These are phyloP conservation scores for Dendrobium chrysotoxum DNA, from an alignment of 106 monocot species.

Conservation along the genomic window DNA sequence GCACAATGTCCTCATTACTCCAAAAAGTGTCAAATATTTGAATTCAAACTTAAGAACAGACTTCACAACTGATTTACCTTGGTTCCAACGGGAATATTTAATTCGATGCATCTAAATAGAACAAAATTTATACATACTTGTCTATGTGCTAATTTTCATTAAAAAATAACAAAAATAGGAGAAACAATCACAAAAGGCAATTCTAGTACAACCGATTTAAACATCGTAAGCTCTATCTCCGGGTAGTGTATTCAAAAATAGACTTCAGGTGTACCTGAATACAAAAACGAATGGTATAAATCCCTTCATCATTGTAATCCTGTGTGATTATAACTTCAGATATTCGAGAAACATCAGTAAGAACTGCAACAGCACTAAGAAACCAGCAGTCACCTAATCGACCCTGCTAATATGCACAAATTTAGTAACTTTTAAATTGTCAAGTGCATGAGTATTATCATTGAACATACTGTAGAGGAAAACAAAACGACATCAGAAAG, in stretches of 20 bases:
- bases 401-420: conserved; percentile 45
- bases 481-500: conserved; percentile 4
- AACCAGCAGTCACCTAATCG: conserved; percentile 98
- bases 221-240: neutral
- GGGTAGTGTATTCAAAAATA: neutral
- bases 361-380: conserved; percentile 97
- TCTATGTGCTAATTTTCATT: too few relatives aligned
- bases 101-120: too few relatives aligned
- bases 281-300: conserved; percentile 97
- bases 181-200: too few relatives aligned
- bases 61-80: neutral
- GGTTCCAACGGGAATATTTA: neutral
- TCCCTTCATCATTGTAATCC: conserved; percentile 90
- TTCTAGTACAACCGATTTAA: neutral
- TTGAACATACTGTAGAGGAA: neutral
- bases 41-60: conserved; percentile 1
- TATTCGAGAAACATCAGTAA: conserved; percentile 88
- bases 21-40: too few relatives aligned
- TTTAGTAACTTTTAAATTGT: neutral
- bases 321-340: conserved; percentile 95
- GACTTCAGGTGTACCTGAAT: conserved; percentile 55
- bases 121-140: too few relatives aligned
- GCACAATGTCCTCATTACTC: too few relatives aligned
- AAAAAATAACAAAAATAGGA: too few relatives aligned
- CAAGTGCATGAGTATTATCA: neutral